Conservation (phyloP, 2,329 filamentous ascomycete species). For the Cladorrhinum sp. region DNA sequence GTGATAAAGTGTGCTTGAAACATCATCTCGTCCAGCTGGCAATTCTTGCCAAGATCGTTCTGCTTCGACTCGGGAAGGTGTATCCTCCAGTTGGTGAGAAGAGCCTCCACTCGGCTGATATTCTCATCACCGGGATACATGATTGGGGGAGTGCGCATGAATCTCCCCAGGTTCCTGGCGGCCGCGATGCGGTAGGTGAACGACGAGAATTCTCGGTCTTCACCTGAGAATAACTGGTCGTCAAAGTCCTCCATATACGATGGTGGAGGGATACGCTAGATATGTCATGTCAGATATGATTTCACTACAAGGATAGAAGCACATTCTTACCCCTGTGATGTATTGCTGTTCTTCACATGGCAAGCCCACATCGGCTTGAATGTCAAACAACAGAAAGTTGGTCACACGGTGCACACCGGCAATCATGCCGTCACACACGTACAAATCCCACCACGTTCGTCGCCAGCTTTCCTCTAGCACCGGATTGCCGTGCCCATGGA, state of each 20-base stretch:
- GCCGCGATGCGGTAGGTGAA: conserved; percentile 83
- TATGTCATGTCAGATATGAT: conserved; percentile 8
- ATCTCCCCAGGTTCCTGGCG: conserved; percentile 71
- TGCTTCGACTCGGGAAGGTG: conserved; percentile 72
- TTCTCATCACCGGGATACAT: conserved; percentile 53
- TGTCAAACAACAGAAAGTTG: conserved; percentile 66
- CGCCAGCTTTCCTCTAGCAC: conserved; percentile 80
- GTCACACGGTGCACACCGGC: conserved; percentile 74
- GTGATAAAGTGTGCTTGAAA: conserved; percentile 86
- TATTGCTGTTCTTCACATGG: conserved; percentile 83
- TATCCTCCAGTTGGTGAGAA: conserved; percentile 71
- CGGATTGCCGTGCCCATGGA: conserved; percentile 61
- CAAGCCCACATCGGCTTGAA: conserved; percentile 65
- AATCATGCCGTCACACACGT: conserved; percentile 79
- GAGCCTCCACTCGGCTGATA: conserved; percentile 49
- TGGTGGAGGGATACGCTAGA: conserved; percentile 55
- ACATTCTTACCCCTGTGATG: conserved; percentile 49
- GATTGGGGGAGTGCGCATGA: conserved; percentile 59
- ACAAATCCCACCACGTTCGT: conserved; percentile 86
- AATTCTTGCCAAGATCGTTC: conserved; percentile 65
- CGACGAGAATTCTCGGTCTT: conserved; percentile 72
- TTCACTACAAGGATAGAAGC: not conserved
- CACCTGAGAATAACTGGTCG: conserved; percentile 67
- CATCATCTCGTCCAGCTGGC: conserved; percentile 81
- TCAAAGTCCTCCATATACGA: conserved; percentile 73